These are phyloP conservation scores for Dothideomycetes sp. DNA, from an alignment of 2,329 filamentous ascomycete genomes.

Conservation along the genomic window DNA sequence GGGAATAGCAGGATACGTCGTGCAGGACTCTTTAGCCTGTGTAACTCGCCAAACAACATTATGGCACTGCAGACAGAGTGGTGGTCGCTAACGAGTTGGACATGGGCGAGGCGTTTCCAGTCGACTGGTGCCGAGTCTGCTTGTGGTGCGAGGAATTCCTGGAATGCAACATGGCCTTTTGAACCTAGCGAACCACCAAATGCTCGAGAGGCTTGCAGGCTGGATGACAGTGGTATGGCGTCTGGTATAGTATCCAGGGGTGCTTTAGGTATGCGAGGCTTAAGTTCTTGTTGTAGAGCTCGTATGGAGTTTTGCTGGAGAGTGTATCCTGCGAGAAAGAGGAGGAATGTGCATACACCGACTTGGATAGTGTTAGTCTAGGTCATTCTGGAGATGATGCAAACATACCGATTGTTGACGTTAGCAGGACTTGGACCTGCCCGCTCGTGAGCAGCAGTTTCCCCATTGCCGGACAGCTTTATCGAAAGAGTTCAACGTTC, in stretches of 20 bases:
- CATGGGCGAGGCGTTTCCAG: constrained; percentile 39
- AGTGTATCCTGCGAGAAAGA: constrained; percentile 81
- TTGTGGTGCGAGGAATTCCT: constrained; percentile 19
- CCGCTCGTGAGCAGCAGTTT: constrained; percentile 56
- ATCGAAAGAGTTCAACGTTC: constrained; percentile 8
- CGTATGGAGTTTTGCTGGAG: constrained; percentile 78
- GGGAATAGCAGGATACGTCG: constrained; percentile 39
- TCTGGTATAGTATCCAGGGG: constrained; percentile 19
- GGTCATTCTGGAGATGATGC: neutral
- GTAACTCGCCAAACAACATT: constrained; percentile 40
- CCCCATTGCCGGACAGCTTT: constrained; percentile 9
- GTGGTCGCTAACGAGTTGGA: constrained; percentile 38
- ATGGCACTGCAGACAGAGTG: constrained; percentile 41
- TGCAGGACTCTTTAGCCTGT: constrained; percentile 37
- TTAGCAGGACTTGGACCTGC: constrained; percentile 61
- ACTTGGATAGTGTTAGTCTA: constrained; percentile 36
- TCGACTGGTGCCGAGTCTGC: constrained; percentile 24
- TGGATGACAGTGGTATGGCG: constrained; percentile 13
- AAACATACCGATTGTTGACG: constrained; percentile 52
- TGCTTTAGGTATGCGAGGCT: constrained; percentile 39
- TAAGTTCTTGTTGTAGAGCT: constrained; percentile 54
- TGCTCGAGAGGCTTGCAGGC: constrained; percentile 20
- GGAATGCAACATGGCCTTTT: constrained; percentile 20
- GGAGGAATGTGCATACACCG: constrained; percentile 64
- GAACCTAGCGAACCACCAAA: constrained; percentile 18